Conservation (phyloP, 805 yeast genomes). For the Yarrowia divulgata region DNA sequence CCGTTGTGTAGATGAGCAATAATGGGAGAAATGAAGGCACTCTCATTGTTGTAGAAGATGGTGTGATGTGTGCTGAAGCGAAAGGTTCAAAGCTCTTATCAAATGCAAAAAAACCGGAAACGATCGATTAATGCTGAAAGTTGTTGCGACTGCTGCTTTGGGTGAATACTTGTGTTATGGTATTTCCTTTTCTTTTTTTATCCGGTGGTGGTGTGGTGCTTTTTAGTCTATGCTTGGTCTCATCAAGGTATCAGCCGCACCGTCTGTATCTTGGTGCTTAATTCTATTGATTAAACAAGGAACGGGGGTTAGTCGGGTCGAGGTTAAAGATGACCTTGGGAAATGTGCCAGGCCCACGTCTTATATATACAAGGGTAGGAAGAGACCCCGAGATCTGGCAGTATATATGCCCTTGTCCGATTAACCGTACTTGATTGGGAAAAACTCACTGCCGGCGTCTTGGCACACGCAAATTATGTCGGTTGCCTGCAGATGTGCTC, state of each 20-base stretch:
- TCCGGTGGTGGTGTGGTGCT: neutral
- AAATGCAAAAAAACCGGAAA: neutral
- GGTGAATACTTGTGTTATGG: conserved; percentile 16
- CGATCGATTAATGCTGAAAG: neutral
- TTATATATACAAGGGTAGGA: conserved; percentile 15
- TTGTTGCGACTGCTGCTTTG: conserved; percentile 4
- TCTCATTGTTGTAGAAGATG: conserved; percentile 3
- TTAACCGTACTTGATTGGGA: conserved; percentile 10
- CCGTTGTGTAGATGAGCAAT: conserved; percentile 3
- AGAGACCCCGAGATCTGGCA: conserved; percentile 15
- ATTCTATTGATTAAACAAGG: neutral
- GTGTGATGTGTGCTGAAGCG: neutral
- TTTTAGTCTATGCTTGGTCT: conserved; percentile 25
- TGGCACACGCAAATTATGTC: conserved; percentile 13
- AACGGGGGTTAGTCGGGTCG: neutral
- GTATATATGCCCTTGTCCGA: conserved; percentile 9
- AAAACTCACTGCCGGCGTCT: conserved; percentile 3
- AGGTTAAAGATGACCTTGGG: neutral
- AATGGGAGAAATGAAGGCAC: neutral
- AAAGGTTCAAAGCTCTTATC: neutral
- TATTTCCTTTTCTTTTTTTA: neutral
- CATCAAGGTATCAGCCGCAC: conserved; percentile 17
- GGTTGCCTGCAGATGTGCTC: conserved; percentile 2
- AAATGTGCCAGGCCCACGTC: neutral
- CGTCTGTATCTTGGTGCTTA: conserved; percentile 18